Base-by-base conservation (phyloP, 805 yeast genomes). In the Cyberlindnera suaveolens region DNA sequence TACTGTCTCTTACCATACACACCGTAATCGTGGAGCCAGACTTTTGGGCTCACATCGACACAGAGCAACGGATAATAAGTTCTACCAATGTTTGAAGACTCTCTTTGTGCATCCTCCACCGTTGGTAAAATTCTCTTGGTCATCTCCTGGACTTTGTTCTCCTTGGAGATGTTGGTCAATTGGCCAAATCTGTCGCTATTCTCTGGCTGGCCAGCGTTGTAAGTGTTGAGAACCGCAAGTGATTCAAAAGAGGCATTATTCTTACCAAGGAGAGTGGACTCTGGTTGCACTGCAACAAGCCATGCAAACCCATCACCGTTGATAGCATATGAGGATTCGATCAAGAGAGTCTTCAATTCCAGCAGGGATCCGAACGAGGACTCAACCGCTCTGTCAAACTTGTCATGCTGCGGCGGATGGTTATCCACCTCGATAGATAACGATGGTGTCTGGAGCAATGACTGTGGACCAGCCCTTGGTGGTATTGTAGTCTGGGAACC, bases 251-350 rank as follows among this genome's bases (percentile, higher is more conserved):
- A 20, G 5, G 37, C 15, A 3, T 17, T 34, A 5, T 34, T 26
- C 10, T n/a, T 18, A 5, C 18, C 10, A 49, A 47, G 44, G 7
- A 58, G 57, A 30, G 49, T 48, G 16, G 51, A 53, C 3, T 52
- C 49, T 43, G 61, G 58, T 47, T 70, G 11, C n/a, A 38, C 35
- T 9, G 91, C 95, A 18, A 89, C 82, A 16, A 93, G 68, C 93
- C 97, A 93, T 10, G 90, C 85, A 64, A 74, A 80, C 3, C 99
- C 99, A 62, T 87, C 91, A 40, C 98, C 97, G 47, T 82, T 78
- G 47, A 88, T 76, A 4, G 83, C 74, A 39, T 70, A 65, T 10
- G 91, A 87, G 1, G 93, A 79, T 45, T 77, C 75, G 45, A 85
- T 58, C 36, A 93, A 63, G 38, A 86, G 71, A 1, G 85, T 77